Base-by-base conservation (phyloP, 2,329 filamentous ascomycete genomes). In the Ophiostoma montium region DNA sequence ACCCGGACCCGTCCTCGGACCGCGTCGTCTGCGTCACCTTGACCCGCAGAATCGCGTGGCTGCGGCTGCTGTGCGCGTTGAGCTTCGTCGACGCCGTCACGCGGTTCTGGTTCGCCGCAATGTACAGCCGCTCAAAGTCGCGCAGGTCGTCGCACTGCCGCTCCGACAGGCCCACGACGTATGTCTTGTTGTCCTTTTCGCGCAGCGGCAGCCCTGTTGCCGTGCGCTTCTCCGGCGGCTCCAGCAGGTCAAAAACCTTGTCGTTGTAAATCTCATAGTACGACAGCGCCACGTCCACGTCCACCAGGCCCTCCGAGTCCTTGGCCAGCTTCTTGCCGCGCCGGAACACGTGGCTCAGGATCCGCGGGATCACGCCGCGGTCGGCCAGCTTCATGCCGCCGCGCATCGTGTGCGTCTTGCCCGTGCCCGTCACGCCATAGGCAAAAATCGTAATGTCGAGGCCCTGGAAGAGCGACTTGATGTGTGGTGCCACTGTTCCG, bases 261-360 rank as follows among this genome's bases (percentile, higher is more conserved):
- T 95, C 89, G 63, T 94, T 95, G 67, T 95, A 95, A 56, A 95
- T 95, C 63, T 95, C 89, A 67, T 94, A 95, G 67, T 95, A 95
- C 27, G 86, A 89, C 59, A 95, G 74, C 12, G 78, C 72, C 15
- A 95, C 86, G 9, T 78, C 70, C 19, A 94, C 85, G 2, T 69
- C 72, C 0, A 82, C 89, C 47, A 78, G 70, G 11, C 81, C 85
- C 5, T 73, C 70, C 2, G 80, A 76, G 59, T 94, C 88, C 65
- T 90, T 92, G 55, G 78, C 75, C 16, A 92, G 81, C 70, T 94
- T 94, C 65, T 87, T 85, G 54, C 83, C 82, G 52, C 86, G 75
- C 44, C 90, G 78, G 63, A 90, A 96, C 51, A 96, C 84, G 57
- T 78, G 79, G 65, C 86, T 94, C 39, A 95, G 72, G 50, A 95